These are phyloP conservation scores for Cenococcum geophilum DNA, from an alignment of 495 filamentous ascomycete species.

Conservation along the genomic window DNA sequence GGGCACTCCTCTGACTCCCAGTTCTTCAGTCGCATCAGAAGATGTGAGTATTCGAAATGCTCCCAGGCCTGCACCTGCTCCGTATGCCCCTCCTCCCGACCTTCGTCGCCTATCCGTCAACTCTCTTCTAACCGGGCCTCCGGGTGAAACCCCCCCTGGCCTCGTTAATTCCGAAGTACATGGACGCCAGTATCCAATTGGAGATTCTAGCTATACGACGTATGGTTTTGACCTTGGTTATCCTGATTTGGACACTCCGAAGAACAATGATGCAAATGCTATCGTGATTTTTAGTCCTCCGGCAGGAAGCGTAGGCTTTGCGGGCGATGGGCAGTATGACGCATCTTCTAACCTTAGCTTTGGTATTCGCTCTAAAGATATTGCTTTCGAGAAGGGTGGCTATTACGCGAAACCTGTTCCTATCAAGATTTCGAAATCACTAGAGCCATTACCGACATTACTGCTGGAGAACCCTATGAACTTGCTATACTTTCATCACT, in stretches of 20 bases:
- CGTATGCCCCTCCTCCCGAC: conserved; percentile 26
- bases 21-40: conserved; percentile 28
- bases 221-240: conserved; percentile 66
- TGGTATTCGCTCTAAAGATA: conserved; percentile 36
- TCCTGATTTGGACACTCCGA: conserved; percentile 60
- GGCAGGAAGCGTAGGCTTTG: conserved; percentile 44
- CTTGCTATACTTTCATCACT: conserved; percentile 70
- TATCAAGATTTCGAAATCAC: conserved; percentile 58
- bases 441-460: conserved; percentile 53
- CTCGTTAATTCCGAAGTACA: conserved; percentile 14
- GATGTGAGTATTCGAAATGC: conserved; percentile 12
- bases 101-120: conserved; percentile 38
- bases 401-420: conserved; percentile 67
- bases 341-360: neutral
- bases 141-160: conserved; percentile 19
- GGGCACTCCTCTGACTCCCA: conserved; percentile 25
- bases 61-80: conserved; percentile 2
- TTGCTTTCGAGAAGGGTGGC: conserved; percentile 49
- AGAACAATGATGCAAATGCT: conserved; percentile 58
- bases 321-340: conserved; percentile 31
- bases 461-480: conserved; percentile 73
- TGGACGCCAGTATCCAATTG: conserved; percentile 28
- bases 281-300: conserved; percentile 46
- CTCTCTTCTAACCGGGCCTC: conserved; percentile 34
- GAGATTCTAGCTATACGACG: conserved; percentile 20